Evolutionary conservation across 2,329 filamentous ascomycete genomes (phyloP), one percentile per base, ranked within the genome.

Genomic region (Hypoxylon sp.): DNA sequence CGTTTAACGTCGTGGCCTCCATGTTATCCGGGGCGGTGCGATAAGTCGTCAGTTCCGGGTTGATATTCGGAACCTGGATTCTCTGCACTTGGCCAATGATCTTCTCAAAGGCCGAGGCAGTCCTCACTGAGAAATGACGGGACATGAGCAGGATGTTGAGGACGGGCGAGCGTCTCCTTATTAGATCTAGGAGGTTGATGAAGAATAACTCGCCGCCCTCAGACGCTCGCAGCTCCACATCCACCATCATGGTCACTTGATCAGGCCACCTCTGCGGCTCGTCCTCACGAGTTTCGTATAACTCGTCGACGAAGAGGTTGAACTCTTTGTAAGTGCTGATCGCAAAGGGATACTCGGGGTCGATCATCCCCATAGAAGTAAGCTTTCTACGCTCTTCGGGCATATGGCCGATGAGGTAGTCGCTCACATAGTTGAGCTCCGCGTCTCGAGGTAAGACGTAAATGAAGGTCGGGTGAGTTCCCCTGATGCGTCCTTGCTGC

Each of bases 151-250:
- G 13, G 57, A 60, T 11, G 6, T 31, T 48, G 6, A 42, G 2
- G 33, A 37, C 20, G 3, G 48, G 48, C 2, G 6, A 8, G 7
- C n/a, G 25, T n/a, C 40, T 3, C 14, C 14, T 13, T 6, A 30
- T 25, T 6, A 51, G 44, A 25, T 51, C 46, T 13, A 13, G 1
- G 0, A 50, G 56, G 30, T 20, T 14, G 8, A 14, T 30, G 31
- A 59, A 59, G 44, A 59, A 59, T 30, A 59, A 27, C 56, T 59
- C 56, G 2, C 44, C 56, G 2, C 2, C 17, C 17, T 37, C 42
- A 2, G 56, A 50, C 13, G 56, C 56, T 6, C 56, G 22, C 14
- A 56, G 20, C 22, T 56, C 53, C 2, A 56, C 53, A 8, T 56
- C 53, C 6, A 27, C 53, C 37, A 56, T 20, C 14, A 46, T 37